Conservation (phyloP, 2,329 filamentous ascomycete species). For the Teratosphaeria nubilosa region DNA sequence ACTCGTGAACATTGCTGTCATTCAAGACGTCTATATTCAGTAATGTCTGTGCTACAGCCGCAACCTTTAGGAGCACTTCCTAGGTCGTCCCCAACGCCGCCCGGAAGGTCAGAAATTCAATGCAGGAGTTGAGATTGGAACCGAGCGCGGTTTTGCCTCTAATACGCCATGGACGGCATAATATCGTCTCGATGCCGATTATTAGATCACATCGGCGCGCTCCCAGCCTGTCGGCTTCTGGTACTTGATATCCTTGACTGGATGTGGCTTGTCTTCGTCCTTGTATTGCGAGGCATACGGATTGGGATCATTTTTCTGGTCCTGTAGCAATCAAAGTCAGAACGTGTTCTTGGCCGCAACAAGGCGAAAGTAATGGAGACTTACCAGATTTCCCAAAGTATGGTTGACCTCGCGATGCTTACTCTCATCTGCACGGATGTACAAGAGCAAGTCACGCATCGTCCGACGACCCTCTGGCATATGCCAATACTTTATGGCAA, state of each 20-base stretch:
- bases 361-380: not conserved
- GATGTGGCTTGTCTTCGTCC: conserved; percentile 55
- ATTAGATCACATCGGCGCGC: conserved; percentile 61
- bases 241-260: conserved; percentile 55
- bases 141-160: not conserved
- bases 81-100: not conserved
- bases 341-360: not conserved
- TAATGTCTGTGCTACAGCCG: not conserved
- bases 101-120: not conserved
- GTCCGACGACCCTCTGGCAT: conserved; percentile 76
- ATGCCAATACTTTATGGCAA: conserved; percentile 85
- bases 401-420: conserved; percentile 83
- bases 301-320: conserved; percentile 60
- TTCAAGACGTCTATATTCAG: not conserved
- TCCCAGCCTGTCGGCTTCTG: conserved; percentile 70
- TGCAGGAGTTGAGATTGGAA: not conserved
- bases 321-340: not conserved
- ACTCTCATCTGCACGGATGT: conserved; percentile 82
- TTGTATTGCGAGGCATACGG: conserved; percentile 82
- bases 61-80: not conserved
- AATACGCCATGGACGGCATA: not conserved
- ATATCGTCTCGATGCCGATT: not conserved
- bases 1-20: not conserved
- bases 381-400: conserved; percentile 67
- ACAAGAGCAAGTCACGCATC: conserved; percentile 79